Percentiles rank a stretch among this genome's conserved stretches.
Evolutionary conservation across 1,284 basidiomycete species (phyloP).

Genomic region (Pseudozyma flocculosa): DNA sequence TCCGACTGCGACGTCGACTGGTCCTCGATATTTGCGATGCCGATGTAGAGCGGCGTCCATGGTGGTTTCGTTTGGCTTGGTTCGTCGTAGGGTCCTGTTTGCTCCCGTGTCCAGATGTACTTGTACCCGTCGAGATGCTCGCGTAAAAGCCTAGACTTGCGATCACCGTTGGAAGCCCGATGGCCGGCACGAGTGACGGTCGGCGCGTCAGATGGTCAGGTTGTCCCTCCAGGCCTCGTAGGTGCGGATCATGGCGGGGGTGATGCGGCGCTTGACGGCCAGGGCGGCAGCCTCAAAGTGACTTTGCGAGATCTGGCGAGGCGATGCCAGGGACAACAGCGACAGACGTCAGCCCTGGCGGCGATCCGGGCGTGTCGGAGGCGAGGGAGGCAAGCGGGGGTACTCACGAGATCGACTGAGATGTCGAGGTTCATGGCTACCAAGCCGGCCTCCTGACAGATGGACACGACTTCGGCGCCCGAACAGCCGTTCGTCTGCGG

Average conservation of each 20-base stretch:
- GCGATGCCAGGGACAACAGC: too few relatives aligned
- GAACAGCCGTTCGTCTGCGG: constrained; percentile 74
- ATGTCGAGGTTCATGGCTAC: constrained; percentile 84
- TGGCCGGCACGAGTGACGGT: too few relatives aligned
- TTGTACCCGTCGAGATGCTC: too few relatives aligned
- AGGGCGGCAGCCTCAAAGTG: constrained; percentile 77
- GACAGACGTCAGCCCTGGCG: too few relatives aligned
- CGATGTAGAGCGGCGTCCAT: too few relatives aligned
- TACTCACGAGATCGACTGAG: constrained; percentile 70
- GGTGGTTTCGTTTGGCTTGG: too few relatives aligned
- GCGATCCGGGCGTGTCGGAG: background rate
- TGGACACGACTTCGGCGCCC: constrained; percentile 85
- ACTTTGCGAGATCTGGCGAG: constrained; percentile 73
- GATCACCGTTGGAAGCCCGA: too few relatives aligned
- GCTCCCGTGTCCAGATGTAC: too few relatives aligned
- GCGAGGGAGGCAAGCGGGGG: background rate
- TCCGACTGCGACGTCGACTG: too few relatives aligned
- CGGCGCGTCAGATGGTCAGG: constrained; percentile 24
- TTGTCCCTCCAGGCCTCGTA: constrained; percentile 45
- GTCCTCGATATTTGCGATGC: too few relatives aligned
- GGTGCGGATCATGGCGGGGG: constrained; percentile 66
- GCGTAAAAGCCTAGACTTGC: too few relatives aligned
- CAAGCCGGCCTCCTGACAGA: constrained; percentile 95
- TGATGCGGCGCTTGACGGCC: constrained; percentile 78
- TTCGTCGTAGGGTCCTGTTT: too few relatives aligned